Evolutionary conservation across 2,329 filamentous ascomycete genomes (phyloP).

Genomic region (Fusarium torulosum): DNA sequence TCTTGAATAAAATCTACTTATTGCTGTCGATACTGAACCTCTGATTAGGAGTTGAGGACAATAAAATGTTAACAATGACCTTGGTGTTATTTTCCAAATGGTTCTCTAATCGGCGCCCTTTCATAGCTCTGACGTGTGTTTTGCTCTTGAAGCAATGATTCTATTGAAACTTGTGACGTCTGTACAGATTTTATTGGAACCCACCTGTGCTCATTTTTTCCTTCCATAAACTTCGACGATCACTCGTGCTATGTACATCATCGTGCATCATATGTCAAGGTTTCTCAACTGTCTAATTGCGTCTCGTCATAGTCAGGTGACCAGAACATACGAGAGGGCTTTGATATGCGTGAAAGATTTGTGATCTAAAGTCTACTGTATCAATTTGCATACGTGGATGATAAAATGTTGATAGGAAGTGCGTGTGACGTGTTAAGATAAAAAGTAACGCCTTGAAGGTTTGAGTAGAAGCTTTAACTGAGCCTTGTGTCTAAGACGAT

Average conservation of each 20-base stretch:
- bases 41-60: too few species aligned
- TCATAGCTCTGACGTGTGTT: not conserved
- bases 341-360: not conserved
- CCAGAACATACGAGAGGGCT: not conserved
- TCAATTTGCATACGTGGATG: too few species aligned
- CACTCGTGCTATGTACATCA: slow-evolving; percentile 11
- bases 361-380: too few species aligned
- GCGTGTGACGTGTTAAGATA: too few species aligned
- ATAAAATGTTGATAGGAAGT: too few species aligned
- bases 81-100: too few species aligned
- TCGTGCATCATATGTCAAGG: slow-evolving; percentile 23
- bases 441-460: too few species aligned
- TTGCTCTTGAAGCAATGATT: not conserved
- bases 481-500: too few species aligned
- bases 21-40: too few species aligned
- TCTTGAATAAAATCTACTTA: not conserved
- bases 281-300: slow-evolving; percentile 5
- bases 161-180: too few species aligned
- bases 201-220: not conserved
- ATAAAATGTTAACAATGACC: not conserved
- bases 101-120: not conserved
- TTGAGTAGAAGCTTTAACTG: not conserved
- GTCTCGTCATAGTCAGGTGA: slow-evolving; percentile 30
- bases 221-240: not conserved
- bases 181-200: too few species aligned